Evolutionary conservation across 441 rosid genomes (phyloP), one percentile per base, ranked within the genome.

Genomic region (Erysimum pusillum): DNA sequence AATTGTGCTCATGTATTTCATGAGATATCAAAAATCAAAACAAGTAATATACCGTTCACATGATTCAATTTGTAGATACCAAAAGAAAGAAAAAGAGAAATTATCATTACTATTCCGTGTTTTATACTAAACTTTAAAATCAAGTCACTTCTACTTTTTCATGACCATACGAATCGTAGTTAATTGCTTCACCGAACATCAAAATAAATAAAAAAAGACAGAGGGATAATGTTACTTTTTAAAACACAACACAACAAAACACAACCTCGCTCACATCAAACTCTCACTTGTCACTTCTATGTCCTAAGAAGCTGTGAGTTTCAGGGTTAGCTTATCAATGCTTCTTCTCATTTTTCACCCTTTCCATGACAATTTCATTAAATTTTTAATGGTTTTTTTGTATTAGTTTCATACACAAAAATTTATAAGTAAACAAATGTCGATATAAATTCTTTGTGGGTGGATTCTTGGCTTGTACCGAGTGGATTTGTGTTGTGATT

Each of bases 381-480:
- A 3, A 34, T 0, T 36, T 25, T n/a, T 25, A 25, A 25, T 25
- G 28, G 28, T 2, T 2, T 25, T 25, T 1, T 25, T 25, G 28
- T 25, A 25, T 25, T 25, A 25, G 28, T 25, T 25, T 25, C 28
- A 22, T 3, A 25, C 7, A 38, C 14, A 15, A 22, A 36, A 53
- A 68, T n/a, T 3, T 14, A 48, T 5, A 22, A 15, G 32, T 49
- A 36, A 58, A 20, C 34, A 58, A 10, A 34, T 57, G 17, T 59
- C 22, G n/a, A 65, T 74, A 9, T 20, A 25, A 25, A 25, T 9
- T 38, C 1, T 59, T 45, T 54, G 9, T 13, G 12, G 1, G 56
- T 46, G 68, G 73, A 78, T 78, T 60, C 78, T 73, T 78, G 18
- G 73, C 78, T 78, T 73, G 74, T 52, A 59, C 35, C 60, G 25